phyloP scores from a whole-genome alignment of 768 basidiomycete genomes.

The Mycena pura region DNA sequence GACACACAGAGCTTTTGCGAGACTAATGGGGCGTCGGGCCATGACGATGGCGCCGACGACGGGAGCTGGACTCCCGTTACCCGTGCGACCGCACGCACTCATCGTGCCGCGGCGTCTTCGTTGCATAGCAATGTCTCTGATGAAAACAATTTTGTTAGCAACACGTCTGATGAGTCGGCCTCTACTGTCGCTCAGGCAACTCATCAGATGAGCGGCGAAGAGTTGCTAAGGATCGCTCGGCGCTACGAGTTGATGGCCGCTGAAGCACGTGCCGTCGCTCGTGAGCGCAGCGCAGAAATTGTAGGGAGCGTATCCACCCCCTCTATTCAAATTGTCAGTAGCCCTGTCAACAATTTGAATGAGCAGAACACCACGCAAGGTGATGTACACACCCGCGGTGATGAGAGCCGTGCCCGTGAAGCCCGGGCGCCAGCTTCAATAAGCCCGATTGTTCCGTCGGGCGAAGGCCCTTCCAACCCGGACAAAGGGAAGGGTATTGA shows the following conservation, averaged over 20 bases:
- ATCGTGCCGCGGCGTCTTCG: neutral
- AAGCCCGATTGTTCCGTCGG: neutral
- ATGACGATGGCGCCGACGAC: neutral
- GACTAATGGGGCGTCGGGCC: too few relatives aligned
- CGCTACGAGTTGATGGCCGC: neutral
- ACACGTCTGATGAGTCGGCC: neutral
- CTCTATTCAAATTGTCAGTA: neutral
- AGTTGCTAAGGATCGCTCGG: neutral
- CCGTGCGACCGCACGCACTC: neutral
- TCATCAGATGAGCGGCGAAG: neutral
- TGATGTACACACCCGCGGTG: neutral
- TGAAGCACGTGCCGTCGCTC: neutral
- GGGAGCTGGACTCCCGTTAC: conserved; percentile 1
- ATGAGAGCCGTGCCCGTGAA: too few relatives aligned
- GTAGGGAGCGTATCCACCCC: too few relatives aligned
- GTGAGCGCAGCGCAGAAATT: too few relatives aligned
- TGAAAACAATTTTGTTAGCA: neutral
- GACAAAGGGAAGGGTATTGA: conserved; percentile 7
- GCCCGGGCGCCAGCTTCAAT: too few relatives aligned
- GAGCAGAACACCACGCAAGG: too few relatives aligned
- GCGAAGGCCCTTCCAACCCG: neutral
- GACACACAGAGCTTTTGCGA: too few relatives aligned
- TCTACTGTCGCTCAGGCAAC: neutral
- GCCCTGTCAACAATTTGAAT: neutral
- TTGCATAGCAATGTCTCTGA: neutral